These are phyloP conservation scores for Penicillium diatomitis DNA, from an alignment of 495 filamentous ascomycete species.

Conservation along the genomic window DNA sequence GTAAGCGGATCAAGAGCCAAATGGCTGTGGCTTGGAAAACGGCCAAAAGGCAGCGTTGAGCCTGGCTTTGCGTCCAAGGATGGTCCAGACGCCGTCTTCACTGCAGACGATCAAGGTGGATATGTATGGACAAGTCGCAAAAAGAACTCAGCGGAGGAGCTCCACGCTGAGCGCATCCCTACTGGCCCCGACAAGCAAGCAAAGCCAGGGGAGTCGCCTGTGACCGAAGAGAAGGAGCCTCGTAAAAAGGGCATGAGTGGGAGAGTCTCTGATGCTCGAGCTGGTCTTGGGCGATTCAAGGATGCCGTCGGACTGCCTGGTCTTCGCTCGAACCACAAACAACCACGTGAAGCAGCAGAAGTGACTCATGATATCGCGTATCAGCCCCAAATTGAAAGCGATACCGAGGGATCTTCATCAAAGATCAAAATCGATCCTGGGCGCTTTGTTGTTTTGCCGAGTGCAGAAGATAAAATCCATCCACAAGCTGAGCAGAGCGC, in stretches of 20 bases:
- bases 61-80: conserved; percentile 42
- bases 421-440: conserved; percentile 11
- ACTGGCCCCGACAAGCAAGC: conserved; percentile 21
- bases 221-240: conserved; percentile 54
- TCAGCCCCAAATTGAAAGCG: conserved; percentile 24
- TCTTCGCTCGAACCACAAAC: conserved; percentile 37
- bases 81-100: conserved; percentile 53
- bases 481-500: conserved; percentile 9
- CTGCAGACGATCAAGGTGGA: conserved; percentile 55
- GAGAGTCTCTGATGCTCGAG: conserved; percentile 73
- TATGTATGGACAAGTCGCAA: conserved; percentile 56
- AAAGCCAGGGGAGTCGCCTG: conserved; percentile 19
- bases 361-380: conserved; percentile 23
- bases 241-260: conserved; percentile 70
- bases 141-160: conserved; percentile 33
- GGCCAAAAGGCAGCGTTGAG: conserved; percentile 49
- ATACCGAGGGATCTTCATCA: conserved; percentile 16
- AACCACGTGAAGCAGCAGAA: conserved; percentile 31
- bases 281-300: conserved; percentile 74
- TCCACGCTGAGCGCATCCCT: conserved; percentile 21
- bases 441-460: conserved; percentile 15
- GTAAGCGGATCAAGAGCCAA: conserved; percentile 73
- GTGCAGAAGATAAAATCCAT: conserved; percentile 8
- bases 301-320: conserved; percentile 63
- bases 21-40: conserved; percentile 91